Evolutionary conservation across 208 protist genomes (phyloP), one percentile per base, ranked within the genome.

Genomic region (Leptomonas seymouri): DNA sequence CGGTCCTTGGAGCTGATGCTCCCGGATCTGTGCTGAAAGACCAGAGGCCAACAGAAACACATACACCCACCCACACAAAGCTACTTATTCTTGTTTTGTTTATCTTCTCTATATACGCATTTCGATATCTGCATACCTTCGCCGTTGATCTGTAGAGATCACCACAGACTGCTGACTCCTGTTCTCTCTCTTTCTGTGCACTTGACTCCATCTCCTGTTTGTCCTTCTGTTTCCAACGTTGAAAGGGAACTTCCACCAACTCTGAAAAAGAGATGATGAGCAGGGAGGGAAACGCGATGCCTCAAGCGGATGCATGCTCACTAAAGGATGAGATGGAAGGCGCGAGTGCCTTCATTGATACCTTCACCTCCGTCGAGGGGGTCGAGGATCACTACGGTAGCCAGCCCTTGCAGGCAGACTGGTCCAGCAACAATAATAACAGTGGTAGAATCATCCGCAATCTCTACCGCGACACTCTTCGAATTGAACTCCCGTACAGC

Each of bases 401-500:
- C n/a, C n/a, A 15, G 11, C n/a, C 18, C 9, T 7, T 6, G 1
- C 51, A 56, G 27, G 9, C 44, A 4, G 44, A 15, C 44, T 5
- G 11, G 3, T 5, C 44, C 44, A 48, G 11, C 23, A 41, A 50
- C 39, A 23, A 23, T 36, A 20, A 51, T 20, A 48, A 12, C 55
- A 61, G 31, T 14, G 4, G 23, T 8, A 18, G n/a, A n/a, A n/a
- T n/a, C n/a, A n/a, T 42, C 21, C 31, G 44, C 36, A 30, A 31
- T 15, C 25, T 51, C 15, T 50, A 50, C 25, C 51, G 59, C n/a
- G 64, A 39, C 5, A 49, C 18, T 11, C 74, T 74, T 16, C 76
- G 71, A 50, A 81, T 81, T 18, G 70, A 75, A 34, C 49, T 71
- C 9, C 75, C 75, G 15, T 6, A 16, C 42, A 57, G 20, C 36